Evolutionary conservation across 371 early-diverging fungal genomes (phyloP).

Genomic region (Scutellospora calospora): DNA sequence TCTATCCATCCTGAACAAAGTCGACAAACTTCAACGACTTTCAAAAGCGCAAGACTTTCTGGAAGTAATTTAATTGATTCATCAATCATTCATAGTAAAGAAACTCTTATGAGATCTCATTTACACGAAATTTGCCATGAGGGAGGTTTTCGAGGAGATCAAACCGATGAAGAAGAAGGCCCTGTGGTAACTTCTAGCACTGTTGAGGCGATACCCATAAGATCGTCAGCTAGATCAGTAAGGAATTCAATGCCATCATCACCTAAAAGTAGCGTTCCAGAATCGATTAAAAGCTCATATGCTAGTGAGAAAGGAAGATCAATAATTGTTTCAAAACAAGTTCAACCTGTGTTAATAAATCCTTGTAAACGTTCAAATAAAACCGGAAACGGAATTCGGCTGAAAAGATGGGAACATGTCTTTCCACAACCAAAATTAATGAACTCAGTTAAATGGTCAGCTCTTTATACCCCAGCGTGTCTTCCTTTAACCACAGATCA

Average conservation of each 20-base stretch:
- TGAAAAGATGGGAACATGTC: slow-evolving; percentile 88
- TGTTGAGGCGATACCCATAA: slow-evolving; percentile 68
- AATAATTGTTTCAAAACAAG: not conserved
- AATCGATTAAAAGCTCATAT: slow-evolving; percentile 23
- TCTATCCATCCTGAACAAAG: not conserved
- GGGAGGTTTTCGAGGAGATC: not conserved
- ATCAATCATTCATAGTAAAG: not conserved
- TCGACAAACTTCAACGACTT: not conserved
- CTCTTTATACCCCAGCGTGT: slow-evolving; percentile 91
- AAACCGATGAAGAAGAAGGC: slow-evolving; percentile 64
- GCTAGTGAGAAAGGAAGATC: not conserved
- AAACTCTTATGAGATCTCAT: not conserved
- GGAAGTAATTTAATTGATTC: slow-evolving; percentile 22
- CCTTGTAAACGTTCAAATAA: slow-evolving; percentile 52
- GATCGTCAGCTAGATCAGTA: slow-evolving; percentile 47
- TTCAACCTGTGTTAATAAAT: slow-evolving; percentile 62
- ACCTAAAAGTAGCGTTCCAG: slow-evolving; percentile 27
- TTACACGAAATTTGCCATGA: slow-evolving; percentile 2
- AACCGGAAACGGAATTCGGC: slow-evolving; percentile 58
- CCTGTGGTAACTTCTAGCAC: slow-evolving; percentile 66
- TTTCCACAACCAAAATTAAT: slow-evolving; percentile 60
- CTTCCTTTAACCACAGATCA: slow-evolving; percentile 94
- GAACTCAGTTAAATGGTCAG: slow-evolving; percentile 76
- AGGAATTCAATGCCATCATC: slow-evolving; percentile 36
- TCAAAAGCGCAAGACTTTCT: not conserved